Base-by-base conservation (phyloP, 2,329 filamentous ascomycete species). In the Paecilomyces sp. region DNA sequence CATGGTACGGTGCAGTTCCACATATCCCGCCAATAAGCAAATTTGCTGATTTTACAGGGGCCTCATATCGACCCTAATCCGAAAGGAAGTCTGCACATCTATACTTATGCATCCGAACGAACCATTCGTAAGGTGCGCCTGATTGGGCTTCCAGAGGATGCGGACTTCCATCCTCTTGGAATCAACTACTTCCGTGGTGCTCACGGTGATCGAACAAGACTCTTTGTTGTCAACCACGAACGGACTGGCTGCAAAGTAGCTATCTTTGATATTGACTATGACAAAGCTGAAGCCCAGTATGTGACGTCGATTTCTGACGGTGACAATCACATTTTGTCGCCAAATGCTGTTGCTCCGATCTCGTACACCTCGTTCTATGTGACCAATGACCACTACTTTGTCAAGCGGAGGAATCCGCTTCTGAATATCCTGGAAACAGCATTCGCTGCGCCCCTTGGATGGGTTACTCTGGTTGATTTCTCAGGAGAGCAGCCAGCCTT, bases 311-410 rank as follows among this genome's bases (percentile, higher is more conserved):
- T 65, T 22, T 61, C 55, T 25, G 63, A 65, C 57, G 57, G 56
- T 25, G 51, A 57, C 15, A 53, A 61, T n/a, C 57, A 55, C 15
- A 62, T 65, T 56, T 22, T 63, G 18, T 65, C 62, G 5, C 62
- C 63, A 15, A 62, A 62, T 52, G 61, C 60, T 15, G 55, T 65
- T 18, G 41, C 60, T 7, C 58, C 63, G 1, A 54, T 62, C 28
- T 65, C 63, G 6, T 64, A 65, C 47, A 60, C 58, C 4, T 63
- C 62, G 2, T 65, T 65, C 28, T 65, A 65, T 41, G 57, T 64
- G 25, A 64, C 63, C 8, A 65, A 64, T 55, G 63, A 65, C 25
- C 60, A 62, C 41, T 63, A 52, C 34, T 56, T 60, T 3, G 57
- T 61, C 18, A 58, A 52, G 18, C 57, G 60, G n/a, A 63, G 55